Conservation (phyloP, 768 basidiomycete species). For the Pulveroboletus sp. region DNA sequence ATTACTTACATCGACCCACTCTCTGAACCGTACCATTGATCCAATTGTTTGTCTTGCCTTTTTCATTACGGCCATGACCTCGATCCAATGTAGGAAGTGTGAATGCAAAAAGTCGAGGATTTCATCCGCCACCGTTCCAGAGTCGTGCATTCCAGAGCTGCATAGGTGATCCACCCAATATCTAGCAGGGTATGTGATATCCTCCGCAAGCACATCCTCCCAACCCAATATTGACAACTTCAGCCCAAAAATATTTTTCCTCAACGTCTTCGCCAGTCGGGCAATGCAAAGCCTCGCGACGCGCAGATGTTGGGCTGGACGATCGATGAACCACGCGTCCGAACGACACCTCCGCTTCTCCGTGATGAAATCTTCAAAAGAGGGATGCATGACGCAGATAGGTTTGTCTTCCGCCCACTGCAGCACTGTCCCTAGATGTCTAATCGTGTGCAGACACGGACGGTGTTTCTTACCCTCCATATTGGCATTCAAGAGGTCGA, state of each 20-base stretch:
- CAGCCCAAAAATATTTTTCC: slow-evolving; percentile 26
- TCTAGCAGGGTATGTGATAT: slow-evolving; percentile 22
- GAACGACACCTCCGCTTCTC: slow-evolving; percentile 27
- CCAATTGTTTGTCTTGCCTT: slow-evolving; percentile 32
- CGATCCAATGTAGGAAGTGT: slow-evolving; percentile 35
- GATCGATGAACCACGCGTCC: slow-evolving; percentile 30
- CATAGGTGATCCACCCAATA: slow-evolving; percentile 33
- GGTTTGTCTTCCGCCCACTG: slow-evolving; percentile 26
- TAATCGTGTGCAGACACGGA: slow-evolving; percentile 30
- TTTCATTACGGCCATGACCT: slow-evolving; percentile 29
- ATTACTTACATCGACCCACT: slow-evolving; percentile 24
- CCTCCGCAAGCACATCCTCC: slow-evolving; percentile 20
- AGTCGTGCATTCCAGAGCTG: slow-evolving; percentile 1
- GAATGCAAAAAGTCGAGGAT: slow-evolving; percentile 18
- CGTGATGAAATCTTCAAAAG: slow-evolving; percentile 34
- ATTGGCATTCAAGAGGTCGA: slow-evolving; percentile 26
- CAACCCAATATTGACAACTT: slow-evolving; percentile 18
- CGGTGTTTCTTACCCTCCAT: slow-evolving; percentile 12
- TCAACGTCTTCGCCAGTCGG: slow-evolving; percentile 12
- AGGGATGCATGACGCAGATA: slow-evolving; percentile 33
- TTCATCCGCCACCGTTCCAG: slow-evolving; percentile 9
- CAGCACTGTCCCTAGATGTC: slow-evolving; percentile 24
- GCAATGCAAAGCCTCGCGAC: slow-evolving; percentile 26
- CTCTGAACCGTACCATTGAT: slow-evolving; percentile 22
- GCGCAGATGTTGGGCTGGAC: slow-evolving; percentile 15